Conservation (phyloP, 1,284 basidiomycete genomes). For the Cutaneotrichosporon sp. region DNA sequence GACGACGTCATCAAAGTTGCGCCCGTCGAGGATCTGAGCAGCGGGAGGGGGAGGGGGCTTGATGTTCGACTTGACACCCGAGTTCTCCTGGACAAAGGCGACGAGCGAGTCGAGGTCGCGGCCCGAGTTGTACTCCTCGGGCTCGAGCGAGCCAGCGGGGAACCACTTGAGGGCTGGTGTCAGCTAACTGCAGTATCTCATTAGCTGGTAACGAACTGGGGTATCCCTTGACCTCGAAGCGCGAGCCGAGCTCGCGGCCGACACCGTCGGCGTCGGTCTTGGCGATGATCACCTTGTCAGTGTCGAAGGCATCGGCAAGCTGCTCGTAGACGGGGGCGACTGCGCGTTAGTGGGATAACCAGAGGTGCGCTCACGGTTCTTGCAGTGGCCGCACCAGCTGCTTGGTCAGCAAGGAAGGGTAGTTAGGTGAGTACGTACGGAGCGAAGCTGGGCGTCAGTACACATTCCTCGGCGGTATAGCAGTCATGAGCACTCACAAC, state of each 20-base stretch:
- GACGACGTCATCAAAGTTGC: slow-evolving; percentile 73
- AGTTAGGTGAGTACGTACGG: slow-evolving; percentile 34
- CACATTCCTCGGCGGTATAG: background rate
- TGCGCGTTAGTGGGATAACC: slow-evolving; percentile 51
- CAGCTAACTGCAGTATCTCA: background rate
- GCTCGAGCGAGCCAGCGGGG: slow-evolving; percentile 62
- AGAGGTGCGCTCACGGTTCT: slow-evolving; percentile 43
- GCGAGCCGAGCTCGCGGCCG: slow-evolving; percentile 60
- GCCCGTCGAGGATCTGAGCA: slow-evolving; percentile 67
- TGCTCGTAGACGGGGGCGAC: slow-evolving; percentile 86
- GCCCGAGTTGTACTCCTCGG: slow-evolving; percentile 71
- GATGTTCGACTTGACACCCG: slow-evolving; percentile 79
- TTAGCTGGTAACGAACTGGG: slow-evolving; percentile 63
- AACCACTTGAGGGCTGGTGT: slow-evolving; percentile 86
- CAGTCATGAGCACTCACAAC: slow-evolving; percentile 63
- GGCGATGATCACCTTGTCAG: slow-evolving; percentile 79
- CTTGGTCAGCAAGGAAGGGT: slow-evolving; percentile 14
- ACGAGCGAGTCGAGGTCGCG: slow-evolving; percentile 79
- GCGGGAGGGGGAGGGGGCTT: slow-evolving; percentile 79
- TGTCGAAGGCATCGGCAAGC: slow-evolving; percentile 77
- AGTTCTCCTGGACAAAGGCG: slow-evolving; percentile 72
- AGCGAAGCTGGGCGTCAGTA: slow-evolving; percentile 40
- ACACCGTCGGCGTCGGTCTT: slow-evolving; percentile 91
- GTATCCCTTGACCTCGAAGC: slow-evolving; percentile 78
- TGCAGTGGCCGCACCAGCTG: slow-evolving; percentile 57